These are phyloP conservation scores for Poa annua DNA, from an alignment of 176 grass and related monocot genomes.

Conservation along the genomic window DNA sequence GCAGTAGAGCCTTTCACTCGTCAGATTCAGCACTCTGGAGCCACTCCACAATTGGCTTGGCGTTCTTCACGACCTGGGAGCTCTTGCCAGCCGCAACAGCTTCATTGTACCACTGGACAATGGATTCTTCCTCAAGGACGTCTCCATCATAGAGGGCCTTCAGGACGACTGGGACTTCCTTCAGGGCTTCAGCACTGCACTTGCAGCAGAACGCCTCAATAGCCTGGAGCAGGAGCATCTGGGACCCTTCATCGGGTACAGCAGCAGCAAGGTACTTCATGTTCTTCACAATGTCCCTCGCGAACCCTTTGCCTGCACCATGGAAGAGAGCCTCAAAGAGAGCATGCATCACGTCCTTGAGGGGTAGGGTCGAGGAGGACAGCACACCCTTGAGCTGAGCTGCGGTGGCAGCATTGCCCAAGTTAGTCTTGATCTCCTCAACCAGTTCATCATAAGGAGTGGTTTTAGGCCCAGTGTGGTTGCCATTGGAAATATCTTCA, in stretches of 20 bases:
- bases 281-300: constrained; percentile 63
- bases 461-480: constrained; percentile 14
- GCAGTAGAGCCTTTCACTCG: constrained; percentile 36
- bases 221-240: constrained; percentile 55
- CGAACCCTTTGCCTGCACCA: constrained; percentile 56
- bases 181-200: constrained; percentile 64
- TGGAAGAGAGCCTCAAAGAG: constrained; percentile 66
- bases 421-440: constrained; percentile 49
- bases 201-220: constrained; percentile 62
- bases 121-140: constrained; percentile 74
- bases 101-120: constrained; percentile 64
- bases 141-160: constrained; percentile 85
- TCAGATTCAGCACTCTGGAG: constrained; percentile 77
- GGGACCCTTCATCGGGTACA: constrained; percentile 54
- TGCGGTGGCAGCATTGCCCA: constrained; percentile 49
- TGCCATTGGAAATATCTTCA: constrained; percentile 11
- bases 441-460: constrained; percentile 38
- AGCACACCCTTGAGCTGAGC: constrained; percentile 44
- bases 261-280: constrained; percentile 54
- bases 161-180: constrained; percentile 73
- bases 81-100: constrained; percentile 55
- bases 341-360: constrained; percentile 68
- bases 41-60: constrained; percentile 78
- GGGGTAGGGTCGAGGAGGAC: constrained; percentile 30
- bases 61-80: constrained; percentile 59